phyloP scores from a whole-genome alignment of 2,329 filamentous ascomycete genomes.

The Pseudogymnoascus sp. region DNA sequence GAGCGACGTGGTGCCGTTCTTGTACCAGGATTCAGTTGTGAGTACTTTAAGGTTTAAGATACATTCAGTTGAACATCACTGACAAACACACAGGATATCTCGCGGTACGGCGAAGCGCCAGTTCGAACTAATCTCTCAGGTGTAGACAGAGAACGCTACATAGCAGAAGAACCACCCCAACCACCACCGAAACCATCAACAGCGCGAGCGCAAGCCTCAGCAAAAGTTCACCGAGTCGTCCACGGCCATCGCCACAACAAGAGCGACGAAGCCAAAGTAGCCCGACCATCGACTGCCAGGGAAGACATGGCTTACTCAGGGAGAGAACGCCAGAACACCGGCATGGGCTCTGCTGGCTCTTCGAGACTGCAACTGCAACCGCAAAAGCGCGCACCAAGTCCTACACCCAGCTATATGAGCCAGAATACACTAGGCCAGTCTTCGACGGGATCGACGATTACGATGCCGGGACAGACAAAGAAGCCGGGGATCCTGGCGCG shows the following conservation, averaged over 20 bases:
- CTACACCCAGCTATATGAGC: constrained; percentile 67
- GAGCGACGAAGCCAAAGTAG: constrained; percentile 57
- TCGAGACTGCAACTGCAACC: constrained; percentile 31
- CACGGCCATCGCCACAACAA: constrained; percentile 60
- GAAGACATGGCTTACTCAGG: constrained; percentile 17
- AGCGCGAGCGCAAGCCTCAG: constrained; percentile 47
- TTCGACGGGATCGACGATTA: constrained; percentile 9
- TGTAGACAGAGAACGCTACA: constrained; percentile 60
- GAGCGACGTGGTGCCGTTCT: constrained; percentile 93
- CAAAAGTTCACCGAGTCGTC: constrained; percentile 53
- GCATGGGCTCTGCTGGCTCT: neutral
- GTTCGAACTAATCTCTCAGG: constrained; percentile 61
- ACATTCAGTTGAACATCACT: constrained; percentile 11
- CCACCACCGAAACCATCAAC: constrained; percentile 53
- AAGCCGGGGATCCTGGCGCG: constrained; percentile 28
- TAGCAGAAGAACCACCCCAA: constrained; percentile 40
- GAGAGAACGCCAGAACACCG: constrained; percentile 34
- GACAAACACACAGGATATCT: constrained; percentile 50
- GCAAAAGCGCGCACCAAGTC: constrained; percentile 62
- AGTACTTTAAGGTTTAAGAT: constrained; percentile 31
- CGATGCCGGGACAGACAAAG: constrained; percentile 28
- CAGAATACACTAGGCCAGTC: neutral
- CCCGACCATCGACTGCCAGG: constrained; percentile 49
- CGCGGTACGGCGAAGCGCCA: constrained; percentile 67
- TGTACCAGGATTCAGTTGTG: constrained; percentile 80